Conservation (phyloP, 495 filamentous ascomycete genomes). For the Daldinia bambusicola region DNA sequence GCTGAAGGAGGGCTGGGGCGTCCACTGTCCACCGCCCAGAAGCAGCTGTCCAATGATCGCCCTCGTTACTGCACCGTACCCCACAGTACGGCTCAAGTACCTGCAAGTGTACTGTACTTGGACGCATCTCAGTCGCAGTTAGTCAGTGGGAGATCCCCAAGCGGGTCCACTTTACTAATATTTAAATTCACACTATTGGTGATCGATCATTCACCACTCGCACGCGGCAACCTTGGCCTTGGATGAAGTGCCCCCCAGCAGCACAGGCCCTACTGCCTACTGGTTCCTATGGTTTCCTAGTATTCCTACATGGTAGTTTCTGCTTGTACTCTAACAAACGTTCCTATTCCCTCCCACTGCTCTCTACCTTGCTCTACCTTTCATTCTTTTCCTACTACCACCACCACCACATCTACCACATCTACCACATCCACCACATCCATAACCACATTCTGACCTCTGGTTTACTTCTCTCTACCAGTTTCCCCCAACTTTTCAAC, state of each 20-base stretch:
- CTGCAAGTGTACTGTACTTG: slow-evolving; percentile 29
- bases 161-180: slow-evolving; percentile 45
- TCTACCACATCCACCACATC: slow-evolving; percentile 28
- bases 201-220: slow-evolving; percentile 45
- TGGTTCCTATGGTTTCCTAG: no score
- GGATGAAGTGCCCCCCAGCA: slow-evolving; percentile 11
- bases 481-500: slow-evolving; percentile 2
- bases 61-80: slow-evolving; percentile 20
- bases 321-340: slow-evolving; percentile 19
- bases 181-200: slow-evolving; percentile 50
- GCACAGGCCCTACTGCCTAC: background rate
- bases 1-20: slow-evolving; percentile 24
- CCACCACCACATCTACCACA: slow-evolving; percentile 28
- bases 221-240: slow-evolving; percentile 44
- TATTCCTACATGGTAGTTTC: no score
- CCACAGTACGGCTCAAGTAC: slow-evolving; percentile 28
- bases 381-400: slow-evolving; percentile 30
- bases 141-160: slow-evolving; percentile 44
- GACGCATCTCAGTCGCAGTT: slow-evolving; percentile 34
- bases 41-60: slow-evolving; percentile 20
- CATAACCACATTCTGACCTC: slow-evolving; percentile 9
- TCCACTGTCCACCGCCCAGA: slow-evolving; percentile 16
- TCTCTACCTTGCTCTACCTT: slow-evolving; percentile 23
- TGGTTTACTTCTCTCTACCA: slow-evolving; percentile 3
- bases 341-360: slow-evolving; percentile 41